Evolutionary conservation across 75 land plant genomes (phyloP).

Genomic region (Adiantum capillusveneris): DNA sequence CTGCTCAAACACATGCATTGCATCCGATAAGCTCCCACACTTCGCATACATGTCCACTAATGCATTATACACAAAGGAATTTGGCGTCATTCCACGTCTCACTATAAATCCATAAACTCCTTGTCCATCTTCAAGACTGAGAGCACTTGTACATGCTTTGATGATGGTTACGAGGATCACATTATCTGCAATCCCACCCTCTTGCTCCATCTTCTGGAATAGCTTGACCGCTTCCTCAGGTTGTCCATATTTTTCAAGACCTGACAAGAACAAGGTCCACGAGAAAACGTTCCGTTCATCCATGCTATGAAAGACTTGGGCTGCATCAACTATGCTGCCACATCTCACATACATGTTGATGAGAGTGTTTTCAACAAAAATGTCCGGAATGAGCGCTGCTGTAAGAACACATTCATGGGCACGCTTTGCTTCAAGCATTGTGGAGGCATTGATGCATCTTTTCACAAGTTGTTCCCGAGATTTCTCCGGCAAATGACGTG

Average conservation of each 20-base stretch:
- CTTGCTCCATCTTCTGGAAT: constrained; percentile 1
- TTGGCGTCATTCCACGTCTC: constrained; percentile 11
- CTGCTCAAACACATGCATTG: constrained; percentile 32
- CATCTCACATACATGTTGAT: constrained; percentile 14
- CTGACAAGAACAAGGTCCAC: constrained; percentile 12
- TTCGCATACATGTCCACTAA: constrained; percentile 41
- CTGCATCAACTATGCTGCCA: constrained; percentile 10
- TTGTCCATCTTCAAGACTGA: constrained; percentile 14
- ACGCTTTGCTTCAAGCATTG: constrained; percentile 6
- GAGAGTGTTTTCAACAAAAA: constrained; percentile 19
- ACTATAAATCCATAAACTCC: constrained; percentile 26
- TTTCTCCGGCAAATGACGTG: no score
- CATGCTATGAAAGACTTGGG: constrained; percentile 12
- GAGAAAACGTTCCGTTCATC: constrained; percentile 15
- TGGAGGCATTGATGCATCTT: constrained; percentile 4
- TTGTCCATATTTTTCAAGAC: background rate
- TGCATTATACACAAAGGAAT: constrained; percentile 27
- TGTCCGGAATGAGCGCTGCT: background rate
- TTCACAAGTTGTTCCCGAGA: background rate
- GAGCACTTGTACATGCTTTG: constrained; percentile 32
- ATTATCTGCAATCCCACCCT: constrained; percentile 1
- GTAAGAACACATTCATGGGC: constrained; percentile 9
- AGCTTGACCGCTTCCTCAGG: constrained; percentile 4
- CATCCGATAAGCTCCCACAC: constrained; percentile 16
- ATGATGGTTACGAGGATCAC: constrained; percentile 17